Evolutionary conservation across 1,284 basidiomycete species (phyloP).

Genomic region (Pisolithus thermaeus): DNA sequence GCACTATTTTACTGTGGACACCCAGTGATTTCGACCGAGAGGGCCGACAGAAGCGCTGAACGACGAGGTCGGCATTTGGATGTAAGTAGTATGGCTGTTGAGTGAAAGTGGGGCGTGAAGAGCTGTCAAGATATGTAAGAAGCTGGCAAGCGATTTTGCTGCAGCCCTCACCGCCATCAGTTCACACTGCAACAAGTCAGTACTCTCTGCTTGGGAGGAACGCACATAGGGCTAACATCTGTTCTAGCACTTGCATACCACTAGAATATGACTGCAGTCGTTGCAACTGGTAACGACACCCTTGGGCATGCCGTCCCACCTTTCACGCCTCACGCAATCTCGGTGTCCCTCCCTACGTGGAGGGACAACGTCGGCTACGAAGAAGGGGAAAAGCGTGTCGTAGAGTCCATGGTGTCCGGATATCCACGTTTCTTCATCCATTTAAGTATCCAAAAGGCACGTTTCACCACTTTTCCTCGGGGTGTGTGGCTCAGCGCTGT

Average conservation of each 20-base stretch:
- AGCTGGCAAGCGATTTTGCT: too few species aligned
- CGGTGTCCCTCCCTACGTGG: conserved; percentile 96
- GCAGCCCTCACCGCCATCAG: too few species aligned
- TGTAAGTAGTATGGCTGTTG: too few species aligned
- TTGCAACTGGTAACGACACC: conserved; percentile 17
- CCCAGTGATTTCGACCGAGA: too few species aligned
- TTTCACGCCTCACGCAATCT: conserved; percentile 85
- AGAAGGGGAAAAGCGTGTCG: conserved; percentile 81
- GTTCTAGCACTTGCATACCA: not conserved
- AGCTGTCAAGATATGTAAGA: too few species aligned
- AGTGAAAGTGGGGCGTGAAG: too few species aligned
- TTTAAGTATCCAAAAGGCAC: conserved; percentile 79
- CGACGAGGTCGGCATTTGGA: too few species aligned
- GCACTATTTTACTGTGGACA: too few species aligned
- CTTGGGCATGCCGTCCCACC: conserved; percentile 59
- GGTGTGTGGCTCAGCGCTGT: not conserved
- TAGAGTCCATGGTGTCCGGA: conserved; percentile 84
- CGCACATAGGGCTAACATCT: too few species aligned
- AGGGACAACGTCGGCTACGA: conserved; percentile 92
- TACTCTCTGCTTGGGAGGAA: too few species aligned
- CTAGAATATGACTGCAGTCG: conserved; percentile 12
- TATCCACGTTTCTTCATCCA: conserved; percentile 98
- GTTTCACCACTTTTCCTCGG: conserved; percentile 16
- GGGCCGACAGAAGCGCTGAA: too few species aligned
- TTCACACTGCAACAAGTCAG: too few species aligned